Base-by-base conservation (phyloP, 164 flowering plant genomes). In the Echeveria elegans region DNA sequence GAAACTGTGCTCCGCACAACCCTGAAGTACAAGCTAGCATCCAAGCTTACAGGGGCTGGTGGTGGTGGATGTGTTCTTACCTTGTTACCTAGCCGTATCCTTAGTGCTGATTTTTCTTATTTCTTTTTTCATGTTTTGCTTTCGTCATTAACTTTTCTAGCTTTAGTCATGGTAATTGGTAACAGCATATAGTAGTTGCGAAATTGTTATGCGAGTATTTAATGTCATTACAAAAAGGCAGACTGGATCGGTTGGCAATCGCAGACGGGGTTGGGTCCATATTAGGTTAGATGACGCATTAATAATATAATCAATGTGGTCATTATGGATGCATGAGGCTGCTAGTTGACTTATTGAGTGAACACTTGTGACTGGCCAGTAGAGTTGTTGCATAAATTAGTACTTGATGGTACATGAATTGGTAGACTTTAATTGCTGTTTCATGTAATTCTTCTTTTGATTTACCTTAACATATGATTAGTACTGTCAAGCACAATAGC, bases 11-110 rank as follows among this genome's bases (percentile, higher is more conserved):
- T 89, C 56, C 86, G 82, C 53, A 88, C 94, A 69, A 89, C 97
- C 36, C 64, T 86, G 72, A 95, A 89, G 71, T 86, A 88, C 80
- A 86, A 86, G 79, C 72, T 95, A 67, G 59, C 85, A 69, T 85
- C 97, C 68, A 95, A 95, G 82, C 74, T 95, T 69, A 95, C 97
- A 2, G 97, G 99, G 64, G 99, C 97, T 65, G 97, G 97, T n/a
- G 99, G 99, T 28, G 99, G 99, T 67, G 99, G 99, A 70, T 95
- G 99, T 72, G 99, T 95, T 66, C 75, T 95, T 68, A 95, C 99
- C 26, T 76, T 92, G 60, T 73, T 95, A 53, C 99, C 96, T n/a
- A 72, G 84, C 67, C 64, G 97, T 94, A 94, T 94, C 97, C 79
- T 68, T 63, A 47, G 1, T 37, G 67, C 6, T 30, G 36, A 26